phyloP scores from a whole-genome alignment of 306 rosid genomes.

The Chamaecrista fasciculata region DNA sequence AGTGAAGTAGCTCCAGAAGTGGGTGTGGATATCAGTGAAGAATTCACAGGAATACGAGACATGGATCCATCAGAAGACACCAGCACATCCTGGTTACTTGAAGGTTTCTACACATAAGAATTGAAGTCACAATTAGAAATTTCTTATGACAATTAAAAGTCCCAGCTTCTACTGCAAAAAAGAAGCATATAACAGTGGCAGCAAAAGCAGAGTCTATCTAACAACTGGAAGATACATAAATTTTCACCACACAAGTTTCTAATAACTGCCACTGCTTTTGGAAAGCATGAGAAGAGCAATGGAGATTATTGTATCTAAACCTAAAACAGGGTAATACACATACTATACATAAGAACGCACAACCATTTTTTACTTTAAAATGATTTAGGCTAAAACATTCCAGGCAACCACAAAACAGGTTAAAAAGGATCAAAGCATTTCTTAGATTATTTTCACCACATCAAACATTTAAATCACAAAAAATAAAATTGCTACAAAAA shows the following conservation, averaged over 20 bases:
- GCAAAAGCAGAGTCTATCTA: no score
- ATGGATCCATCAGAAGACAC: constrained; percentile 39
- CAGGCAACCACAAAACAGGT: no score
- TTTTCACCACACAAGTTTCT: background rate
- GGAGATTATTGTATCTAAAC: background rate
- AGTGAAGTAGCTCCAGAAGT: constrained; percentile 35
- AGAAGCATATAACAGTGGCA: background rate
- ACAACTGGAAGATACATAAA: background rate
- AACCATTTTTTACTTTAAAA: background rate
- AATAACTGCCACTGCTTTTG: background rate
- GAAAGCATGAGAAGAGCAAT: background rate
- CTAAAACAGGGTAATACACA: no score
- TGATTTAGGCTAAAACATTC: background rate
- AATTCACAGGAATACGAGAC: no score
- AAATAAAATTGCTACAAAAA: background rate
- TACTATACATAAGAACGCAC: background rate
- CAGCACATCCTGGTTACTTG: constrained; percentile 35
- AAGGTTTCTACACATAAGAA: constrained; percentile 39
- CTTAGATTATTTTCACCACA: background rate
- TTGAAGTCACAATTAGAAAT: constrained; percentile 25
- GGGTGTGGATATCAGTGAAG: constrained; percentile 45
- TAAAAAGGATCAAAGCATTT: no score
- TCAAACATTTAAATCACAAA: no score
- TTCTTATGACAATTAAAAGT: background rate
- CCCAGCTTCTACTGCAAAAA: background rate